Evolutionary conservation across 306 rosid genomes (phyloP), one percentile per base, ranked within the genome.

Genomic region (Betula pendula): DNA sequence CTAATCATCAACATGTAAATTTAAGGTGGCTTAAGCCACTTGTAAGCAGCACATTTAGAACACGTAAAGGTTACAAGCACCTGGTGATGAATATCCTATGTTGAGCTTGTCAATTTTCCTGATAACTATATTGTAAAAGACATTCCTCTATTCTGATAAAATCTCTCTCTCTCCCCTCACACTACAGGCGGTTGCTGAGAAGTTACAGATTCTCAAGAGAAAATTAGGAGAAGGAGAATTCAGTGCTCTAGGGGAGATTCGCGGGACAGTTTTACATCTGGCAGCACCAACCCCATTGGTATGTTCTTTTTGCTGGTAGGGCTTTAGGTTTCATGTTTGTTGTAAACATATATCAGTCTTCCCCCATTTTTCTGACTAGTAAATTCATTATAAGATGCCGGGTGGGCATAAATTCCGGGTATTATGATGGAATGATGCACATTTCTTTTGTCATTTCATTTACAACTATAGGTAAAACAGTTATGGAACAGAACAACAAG

Each of bases 231-330:
- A 81, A 44, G 97, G 84, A 77, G 91, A 95, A 51, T 90, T 87
- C 78, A 80, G 82, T 78, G 84, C 80, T 19, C 97, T 95, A 71
- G 68, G 77, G 87, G 91, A 90, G 81, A 95, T 95, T 84, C 97
- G 99, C 11, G 78, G 87, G 77, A 89, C 97, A 56, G 92, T 95
- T 82, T 77, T 92, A 75, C 89, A 92, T 84, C 67, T 95, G 82
- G 82, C 83, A 77, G 96, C 97, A 63, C 91, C 97, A 75, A 68
- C 90, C 80, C 83, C 75, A 74, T 75, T 95, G 96, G 97, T 95
- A 90, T 66, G 84, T 59, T 58, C 70, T 59, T 69, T 73, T 68
- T 84, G 35, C 71, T 75, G 25, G 60, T 60, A 44, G 81, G 24
- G 12, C 52, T 68, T 69, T 35, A 53, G 66, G 35, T 47, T 77